Base-by-base conservation (phyloP, 495 filamentous ascomycete genomes). In the Pseudoneurospora amorphoporcata region DNA sequence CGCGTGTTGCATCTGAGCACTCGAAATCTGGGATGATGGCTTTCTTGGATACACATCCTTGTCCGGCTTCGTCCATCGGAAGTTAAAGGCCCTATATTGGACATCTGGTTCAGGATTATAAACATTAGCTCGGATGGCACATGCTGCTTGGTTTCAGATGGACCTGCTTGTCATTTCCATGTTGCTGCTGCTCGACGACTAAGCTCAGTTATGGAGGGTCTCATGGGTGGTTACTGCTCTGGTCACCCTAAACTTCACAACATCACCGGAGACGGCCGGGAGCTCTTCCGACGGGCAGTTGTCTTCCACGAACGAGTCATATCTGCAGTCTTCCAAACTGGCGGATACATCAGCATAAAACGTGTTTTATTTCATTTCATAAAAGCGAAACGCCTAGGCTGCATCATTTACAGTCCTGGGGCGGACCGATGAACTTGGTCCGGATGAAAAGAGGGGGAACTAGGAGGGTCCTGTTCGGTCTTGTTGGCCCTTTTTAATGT, bases 1-100 rank as follows among this genome's bases (percentile, higher is more conserved):
- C 23, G 53, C 53, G 53, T 32, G 53, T 65, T 65, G 29, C 29
- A 65, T 35, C 53, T 6, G 29, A 65, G 29, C 53, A 65, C 7
- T 37, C 29, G 23, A 35, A 65, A 65, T 65, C 53, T 35, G 53
- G 53, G 53, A 65, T 12, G 38, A 69, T 32, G 19, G 70, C 43
- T 75, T 79, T 79, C 74, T 80, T 80, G 78, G 78, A 80, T 80
- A 80, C 70, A 42, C 40, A 61, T 73, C 70, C 42, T 39, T 12
- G 40, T 68, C 70, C 69, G 47, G 70, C 58, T 71, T 47, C 41
- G 43, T 40, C 40, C 42, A 69, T 68, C 69, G 45, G 45, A 74
- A 75, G 71, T 73, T 74, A 37, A 41, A 41, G 68, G 72, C 71
- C 69, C 53, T 69, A 72, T 72, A 73, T 78, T 78, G 77, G 77